Evolutionary conservation across 2,329 filamentous ascomycete species (phyloP).

Genomic region (Diaporthe vaccinii): DNA sequence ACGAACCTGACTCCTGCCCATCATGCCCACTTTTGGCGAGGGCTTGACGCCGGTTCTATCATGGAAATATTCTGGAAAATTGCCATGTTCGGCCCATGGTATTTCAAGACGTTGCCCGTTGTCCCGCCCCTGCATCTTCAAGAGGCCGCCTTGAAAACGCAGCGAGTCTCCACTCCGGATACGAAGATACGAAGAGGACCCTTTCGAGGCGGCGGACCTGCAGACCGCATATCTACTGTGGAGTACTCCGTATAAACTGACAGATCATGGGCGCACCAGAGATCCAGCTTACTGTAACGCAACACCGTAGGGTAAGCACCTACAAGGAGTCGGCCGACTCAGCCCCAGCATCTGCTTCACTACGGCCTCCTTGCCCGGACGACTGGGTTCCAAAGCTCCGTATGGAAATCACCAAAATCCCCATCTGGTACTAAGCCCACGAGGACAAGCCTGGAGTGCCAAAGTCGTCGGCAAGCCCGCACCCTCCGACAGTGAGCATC

Average conservation of each 20-base stretch:
- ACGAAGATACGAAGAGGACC: conserved; percentile 25
- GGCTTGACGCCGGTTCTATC: not conserved
- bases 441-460: not conserved
- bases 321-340: not conserved
- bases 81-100: conserved; percentile 26
- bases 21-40: conserved; percentile 9
- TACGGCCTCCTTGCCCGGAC: not conserved
- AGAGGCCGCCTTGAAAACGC: conserved; percentile 28
- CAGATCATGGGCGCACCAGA: conserved; percentile 7
- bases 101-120: not conserved
- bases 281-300: conserved; percentile 1
- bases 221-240: conserved; percentile 18
- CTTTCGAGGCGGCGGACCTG: conserved; percentile 1
- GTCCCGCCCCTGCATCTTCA: conserved; percentile 1
- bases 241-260: conserved; percentile 6
- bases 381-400: too few species aligned
- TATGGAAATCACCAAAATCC: not conserved
- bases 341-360: not conserved
- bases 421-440: not conserved
- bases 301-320: not conserved
- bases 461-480: not conserved
- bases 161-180: conserved; percentile 3
- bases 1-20: conserved; percentile 14
- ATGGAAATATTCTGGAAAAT: conserved; percentile 31
- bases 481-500: not conserved